Evolutionary conservation across 2,329 filamentous ascomycete genomes (phyloP), one percentile per base, ranked within the genome.

Genomic region (Verticillium longisporum): DNA sequence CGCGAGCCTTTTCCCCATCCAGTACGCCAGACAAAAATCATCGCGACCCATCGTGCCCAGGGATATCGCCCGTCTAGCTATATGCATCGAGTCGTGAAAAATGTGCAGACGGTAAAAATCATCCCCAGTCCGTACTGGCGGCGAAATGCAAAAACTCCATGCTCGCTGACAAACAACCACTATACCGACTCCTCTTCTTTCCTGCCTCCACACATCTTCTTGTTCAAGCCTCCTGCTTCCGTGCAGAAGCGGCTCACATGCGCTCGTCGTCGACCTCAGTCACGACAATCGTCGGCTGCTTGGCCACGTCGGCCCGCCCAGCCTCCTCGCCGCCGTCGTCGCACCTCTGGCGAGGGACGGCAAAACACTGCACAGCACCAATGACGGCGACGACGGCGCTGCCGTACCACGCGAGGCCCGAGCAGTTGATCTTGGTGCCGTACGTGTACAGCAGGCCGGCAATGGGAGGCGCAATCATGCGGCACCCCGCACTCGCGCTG

Each of bases 391-490:
- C 80, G 6, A 83, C 58, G 2, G 81, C 80, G 65, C 83, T 87
- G 45, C 82, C 83, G 65, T 85, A 88, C 86, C 86, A 89, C 9
- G 85, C 83, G 38, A 88, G 68, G 0, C 81, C 84, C 1, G 85
- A 85, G 69, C 82, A 87, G 67, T 85, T 79, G 55, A 83, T 77
- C 65, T 76, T 80, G 66, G 80, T 82, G 26, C 86, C 85, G n/a
- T 83, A 69, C 0, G 83, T 80, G 71, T 88, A 89, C 3, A 89
- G 73, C 64, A 82, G 87, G 2, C 87, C 87, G 2, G 85, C 83
- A 15, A 89, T 70, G 0, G 87, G 87, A 6, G 87, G 87, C 0
- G 87, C 86, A 11, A 89, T 74, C 73, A 89, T 91, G 61, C 88
- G 80, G 67, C 85, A 89, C 6, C 83, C 85, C 6, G 86, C 86